Evolutionary conservation across 2,329 filamentous ascomycete species (phyloP).

Genomic region (Cladosporium colombiae): DNA sequence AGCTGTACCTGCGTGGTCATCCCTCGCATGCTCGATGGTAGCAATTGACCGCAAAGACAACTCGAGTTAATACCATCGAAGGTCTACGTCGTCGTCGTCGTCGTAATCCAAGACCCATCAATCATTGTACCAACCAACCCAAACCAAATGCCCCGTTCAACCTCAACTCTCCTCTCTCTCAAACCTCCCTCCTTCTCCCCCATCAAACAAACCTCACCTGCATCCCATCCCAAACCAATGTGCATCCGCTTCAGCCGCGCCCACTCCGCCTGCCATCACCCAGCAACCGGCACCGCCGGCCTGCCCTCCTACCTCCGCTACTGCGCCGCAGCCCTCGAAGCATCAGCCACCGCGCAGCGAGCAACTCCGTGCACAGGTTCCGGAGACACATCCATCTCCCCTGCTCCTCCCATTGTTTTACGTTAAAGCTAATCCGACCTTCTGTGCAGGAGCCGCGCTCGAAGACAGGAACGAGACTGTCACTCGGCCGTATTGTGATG

Average conservation of each 20-base stretch:
- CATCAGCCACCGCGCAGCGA: not conserved
- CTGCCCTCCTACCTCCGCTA: not conserved
- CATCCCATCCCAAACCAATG: not conserved
- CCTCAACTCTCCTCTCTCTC: not conserved
- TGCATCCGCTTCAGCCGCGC: not conserved
- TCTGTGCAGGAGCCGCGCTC: not conserved
- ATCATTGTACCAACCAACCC: not conserved
- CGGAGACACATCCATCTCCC: not conserved
- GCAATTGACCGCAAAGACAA: no score
- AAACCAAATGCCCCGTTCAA: not conserved
- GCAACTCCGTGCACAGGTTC: not conserved
- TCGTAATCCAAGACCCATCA: not conserved
- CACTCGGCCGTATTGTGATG: not conserved
- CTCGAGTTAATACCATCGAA: no score
- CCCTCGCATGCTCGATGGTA: no score
- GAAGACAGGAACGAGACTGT: not conserved
- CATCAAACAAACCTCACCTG: not conserved
- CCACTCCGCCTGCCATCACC: not conserved
- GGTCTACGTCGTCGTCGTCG: no score
- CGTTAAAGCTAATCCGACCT: not conserved
- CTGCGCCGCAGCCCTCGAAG: not conserved
- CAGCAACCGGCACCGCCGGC: not conserved
- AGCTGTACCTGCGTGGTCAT: no score
- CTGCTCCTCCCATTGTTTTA: not conserved
- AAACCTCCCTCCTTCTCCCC: not conserved